phyloP scores from a whole-genome alignment of 2,329 filamentous ascomycete genomes.

The Graphilbum fragrans region DNA sequence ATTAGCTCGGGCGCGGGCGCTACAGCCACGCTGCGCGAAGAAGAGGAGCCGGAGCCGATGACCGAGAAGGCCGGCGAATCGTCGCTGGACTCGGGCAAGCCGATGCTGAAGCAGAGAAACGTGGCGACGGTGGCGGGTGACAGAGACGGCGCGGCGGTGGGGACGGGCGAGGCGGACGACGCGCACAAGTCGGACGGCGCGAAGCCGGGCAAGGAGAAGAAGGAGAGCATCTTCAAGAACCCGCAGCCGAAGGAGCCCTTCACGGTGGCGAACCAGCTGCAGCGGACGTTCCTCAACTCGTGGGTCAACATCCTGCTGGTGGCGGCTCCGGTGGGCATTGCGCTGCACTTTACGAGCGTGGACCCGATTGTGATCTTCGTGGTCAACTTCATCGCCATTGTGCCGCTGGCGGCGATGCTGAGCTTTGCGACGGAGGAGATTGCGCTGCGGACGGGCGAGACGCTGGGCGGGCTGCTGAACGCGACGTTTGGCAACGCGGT shows the following conservation, averaged over 20 bases:
- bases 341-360: conserved; percentile 42
- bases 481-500: conserved; percentile 86
- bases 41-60: background rate
- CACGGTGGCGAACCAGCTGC: conserved; percentile 53
- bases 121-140: too few relatives aligned
- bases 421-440: conserved; percentile 84
- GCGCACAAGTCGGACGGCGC: conserved; percentile 20
- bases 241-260: conserved; percentile 41
- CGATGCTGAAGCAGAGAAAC: conserved; percentile 11
- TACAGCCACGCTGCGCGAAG: background rate
- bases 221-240: conserved; percentile 28
- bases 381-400: conserved; percentile 87
- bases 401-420: conserved; percentile 73
- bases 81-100: background rate
- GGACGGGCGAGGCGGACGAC: conserved; percentile 7
- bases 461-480: conserved; percentile 77
- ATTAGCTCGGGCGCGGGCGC: background rate
- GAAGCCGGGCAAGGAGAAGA: conserved; percentile 22
- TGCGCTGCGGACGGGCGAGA: conserved; percentile 69
- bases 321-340: conserved; percentile 70
- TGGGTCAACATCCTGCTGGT: conserved; percentile 80
- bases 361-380: conserved; percentile 60
- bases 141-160: background rate
- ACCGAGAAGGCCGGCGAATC: too few relatives aligned
- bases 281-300: conserved; percentile 64